Base-by-base conservation (phyloP, 129 eudicot genomes). In the Dittrichia graveolens region DNA sequence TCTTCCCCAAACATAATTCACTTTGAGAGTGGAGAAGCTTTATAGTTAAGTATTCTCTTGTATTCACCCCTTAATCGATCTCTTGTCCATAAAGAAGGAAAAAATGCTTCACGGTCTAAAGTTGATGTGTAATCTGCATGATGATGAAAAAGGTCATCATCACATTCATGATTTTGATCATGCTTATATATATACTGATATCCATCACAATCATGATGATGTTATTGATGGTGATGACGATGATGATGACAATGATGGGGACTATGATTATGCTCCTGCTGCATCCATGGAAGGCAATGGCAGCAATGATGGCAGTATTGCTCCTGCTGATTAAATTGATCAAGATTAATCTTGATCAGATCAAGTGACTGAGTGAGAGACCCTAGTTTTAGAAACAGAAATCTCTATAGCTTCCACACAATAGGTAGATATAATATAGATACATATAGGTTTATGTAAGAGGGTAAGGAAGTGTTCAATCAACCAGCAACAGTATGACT, bases 221-320 rank as follows among this genome's bases (percentile, higher is more conserved):
- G 82, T 19, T n/a, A 73, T 57, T 59, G 82, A 77, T 64, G 87
- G 66, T 7, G 82, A 75, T 52, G 82, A 84, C 16, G 79, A 73
- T 0, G 73, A 50, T 16, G 81, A 79, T 37, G 85, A 83, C 40
- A 80, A 79, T 0, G 75, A n/a, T n/a, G n/a, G n/a, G n/a, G n/a
- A 45, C 7, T 77, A 66, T 59, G 82, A 84, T 73, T 84, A 52
- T 41, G 85, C 83, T 9, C 85, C 88, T n/a, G 84, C 84, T 83
- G 87, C 87, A 60, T 75, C 75, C 69, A 75, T 71, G 70, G 81
- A 81, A 49, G 85, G n/a, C 6, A 63, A 50, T 59, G 66, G 5
- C 49, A 61, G 38, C 34, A 9, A 53, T 13, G 53, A 34, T 48
- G 31, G 40, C 7, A 14, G 43, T 53, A 52, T 52, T 58, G 71